A percentile compares a stretch with the other conserved stretches of the same genome.
These are phyloP conservation scores for Atalantia buxifolia DNA, from an alignment of 345 rosid species.

Conservation along the genomic window DNA sequence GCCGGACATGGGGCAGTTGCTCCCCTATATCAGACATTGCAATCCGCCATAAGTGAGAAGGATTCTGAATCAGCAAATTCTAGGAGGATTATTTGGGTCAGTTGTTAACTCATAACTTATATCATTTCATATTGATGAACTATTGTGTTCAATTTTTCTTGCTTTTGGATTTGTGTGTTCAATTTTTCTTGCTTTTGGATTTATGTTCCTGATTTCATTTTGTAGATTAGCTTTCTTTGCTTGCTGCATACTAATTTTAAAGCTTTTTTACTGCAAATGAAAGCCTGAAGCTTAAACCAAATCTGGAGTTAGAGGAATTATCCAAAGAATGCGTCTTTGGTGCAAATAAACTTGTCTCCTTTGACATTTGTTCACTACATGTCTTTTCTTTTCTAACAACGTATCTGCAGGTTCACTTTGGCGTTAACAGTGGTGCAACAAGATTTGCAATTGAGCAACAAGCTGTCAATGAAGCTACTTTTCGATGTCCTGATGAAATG, in stretches of 20 bases:
- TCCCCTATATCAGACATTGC: slow-evolving; percentile 60
- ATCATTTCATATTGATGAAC: neutral
- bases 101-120: slow-evolving; percentile 16
- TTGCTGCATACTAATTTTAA: too few relatives aligned
- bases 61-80: slow-evolving; percentile 45
- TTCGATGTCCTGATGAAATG: slow-evolving; percentile 95
- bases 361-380: neutral
- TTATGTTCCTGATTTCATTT: neutral
- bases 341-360: neutral
- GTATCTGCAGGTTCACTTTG: slow-evolving; percentile 68
- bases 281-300: neutral
- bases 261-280: neutral
- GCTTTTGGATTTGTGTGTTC: neutral
- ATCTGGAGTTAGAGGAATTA: neutral
- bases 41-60: slow-evolving; percentile 42
- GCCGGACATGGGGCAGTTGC: slow-evolving; percentile 83
- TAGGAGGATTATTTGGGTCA: slow-evolving; percentile 70
- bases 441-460: slow-evolving; percentile 87
- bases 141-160: neutral
- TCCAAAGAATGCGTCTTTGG: neutral
- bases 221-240: neutral
- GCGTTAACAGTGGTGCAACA: slow-evolving; percentile 94
- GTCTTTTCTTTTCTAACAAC: neutral
- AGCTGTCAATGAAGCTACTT: slow-evolving; percentile 97
- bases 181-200: neutral